Conservation (phyloP, 2,329 filamentous ascomycete genomes). For the Macrophomina phaseolina region DNA sequence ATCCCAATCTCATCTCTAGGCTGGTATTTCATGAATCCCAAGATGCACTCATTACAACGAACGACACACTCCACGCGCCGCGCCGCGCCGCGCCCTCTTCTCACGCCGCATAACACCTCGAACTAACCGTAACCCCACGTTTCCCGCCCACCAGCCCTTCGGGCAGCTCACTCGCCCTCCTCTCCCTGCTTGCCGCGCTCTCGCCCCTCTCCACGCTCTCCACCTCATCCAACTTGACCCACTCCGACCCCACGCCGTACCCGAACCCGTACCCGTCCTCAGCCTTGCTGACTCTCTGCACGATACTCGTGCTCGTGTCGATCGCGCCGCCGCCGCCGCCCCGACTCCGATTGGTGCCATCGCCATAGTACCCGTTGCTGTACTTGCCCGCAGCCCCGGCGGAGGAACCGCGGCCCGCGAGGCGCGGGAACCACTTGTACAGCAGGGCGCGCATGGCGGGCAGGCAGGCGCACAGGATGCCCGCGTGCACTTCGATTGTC, state of each 20-base stretch:
- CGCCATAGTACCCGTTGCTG: background rate
- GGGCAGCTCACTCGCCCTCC: background rate
- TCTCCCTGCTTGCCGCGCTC: background rate
- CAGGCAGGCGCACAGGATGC: slow-evolving; percentile 47
- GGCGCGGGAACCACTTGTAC: slow-evolving; percentile 13
- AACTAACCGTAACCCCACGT: background rate
- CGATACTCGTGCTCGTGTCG: slow-evolving; percentile 20
- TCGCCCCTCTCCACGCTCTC: slow-evolving; percentile 1
- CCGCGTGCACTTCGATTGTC: slow-evolving; percentile 43
- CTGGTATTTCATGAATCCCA: no score
- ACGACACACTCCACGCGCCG: background rate
- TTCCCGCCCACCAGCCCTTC: background rate
- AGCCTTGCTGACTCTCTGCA: slow-evolving; percentile 23
- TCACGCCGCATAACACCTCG: slow-evolving; percentile 3
- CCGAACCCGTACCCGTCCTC: background rate
- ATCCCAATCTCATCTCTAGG: no score
- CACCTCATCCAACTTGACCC: slow-evolving; percentile 18
- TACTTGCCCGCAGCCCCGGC: background rate
- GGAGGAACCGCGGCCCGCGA: background rate
- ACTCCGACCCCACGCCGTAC: background rate
- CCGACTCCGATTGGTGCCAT: background rate
- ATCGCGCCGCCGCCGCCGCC: slow-evolving; percentile 2
- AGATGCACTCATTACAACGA: background rate
- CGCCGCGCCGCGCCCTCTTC: background rate
- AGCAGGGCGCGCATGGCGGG: slow-evolving; percentile 34